Percentiles rank a stretch among this genome's conserved stretches.
These are phyloP conservation scores for Apiotrichum montevideense DNA, from an alignment of 1,284 basidiomycete genomes.

Conservation along the genomic window DNA sequence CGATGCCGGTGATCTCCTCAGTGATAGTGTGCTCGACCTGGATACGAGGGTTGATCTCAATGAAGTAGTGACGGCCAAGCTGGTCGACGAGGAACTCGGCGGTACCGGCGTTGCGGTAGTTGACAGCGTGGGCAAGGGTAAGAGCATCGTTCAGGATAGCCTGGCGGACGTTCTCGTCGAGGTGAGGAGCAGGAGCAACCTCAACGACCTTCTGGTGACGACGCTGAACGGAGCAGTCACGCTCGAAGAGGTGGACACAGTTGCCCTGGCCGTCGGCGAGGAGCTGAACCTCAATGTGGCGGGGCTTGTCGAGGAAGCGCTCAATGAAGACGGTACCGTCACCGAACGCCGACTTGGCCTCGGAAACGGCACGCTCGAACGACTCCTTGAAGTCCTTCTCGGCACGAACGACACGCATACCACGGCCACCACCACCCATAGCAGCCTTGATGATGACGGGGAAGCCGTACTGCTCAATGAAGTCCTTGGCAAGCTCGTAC, in stretches of 20 bases:
- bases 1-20: constrained; percentile 98
- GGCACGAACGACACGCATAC: constrained; percentile 96
- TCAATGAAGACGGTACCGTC: constrained; percentile 99
- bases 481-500: constrained; percentile 76
- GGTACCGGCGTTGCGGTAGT: constrained; percentile 94
- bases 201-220: constrained; percentile 99
- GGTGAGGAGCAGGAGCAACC: constrained; percentile 91
- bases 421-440: constrained; percentile 96
- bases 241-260: constrained; percentile 94
- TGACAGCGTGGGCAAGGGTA: constrained; percentile 84
- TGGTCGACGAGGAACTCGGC: constrained; percentile 96
- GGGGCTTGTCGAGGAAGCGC: constrained; percentile 90
- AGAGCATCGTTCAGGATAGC: constrained; percentile 87
- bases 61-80: constrained; percentile 93
- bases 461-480: constrained; percentile 93
- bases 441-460: constrained; percentile 98
- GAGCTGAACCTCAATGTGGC: constrained; percentile 96
- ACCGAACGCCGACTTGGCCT: constrained; percentile 94
- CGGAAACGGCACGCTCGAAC: constrained; percentile 88
- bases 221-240: constrained; percentile 96
- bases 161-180: constrained; percentile 83
- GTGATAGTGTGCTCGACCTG: constrained; percentile 98
- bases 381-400: constrained; percentile 82
- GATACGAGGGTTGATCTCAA: constrained; percentile 97
- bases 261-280: constrained; percentile 87